Base-by-base conservation (phyloP, 805 yeast genomes). In the Helenozyma rhizophorensis region DNA sequence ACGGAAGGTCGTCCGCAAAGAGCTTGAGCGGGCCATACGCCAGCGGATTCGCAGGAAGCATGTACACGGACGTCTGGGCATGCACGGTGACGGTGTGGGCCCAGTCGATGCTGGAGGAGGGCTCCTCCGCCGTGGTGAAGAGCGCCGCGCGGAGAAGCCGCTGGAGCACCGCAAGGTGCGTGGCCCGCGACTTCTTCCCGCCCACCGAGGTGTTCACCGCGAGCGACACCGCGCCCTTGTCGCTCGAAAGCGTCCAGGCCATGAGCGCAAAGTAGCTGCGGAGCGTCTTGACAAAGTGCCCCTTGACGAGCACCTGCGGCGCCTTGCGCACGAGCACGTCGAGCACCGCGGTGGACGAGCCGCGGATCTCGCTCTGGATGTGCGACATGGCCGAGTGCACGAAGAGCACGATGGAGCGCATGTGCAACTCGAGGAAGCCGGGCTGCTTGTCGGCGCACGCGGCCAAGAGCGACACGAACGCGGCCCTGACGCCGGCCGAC, bases 341-440 rank as follows among this genome's bases (percentile, higher is more conserved):
- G 16, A 89, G 60, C 46, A 83, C 84, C 37, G 71, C 74, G 0
- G 90, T 75, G 2, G 95, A 77, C 39, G 84, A 88, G 27, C 76
- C 74, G 34, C 96, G 72, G 17, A 93, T 78, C 4, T 76, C 78
- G 1, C 87, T 79, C 19, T 73, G 73, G 25, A 93, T 83, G 54
- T 93, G 97, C 12, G 97, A 83, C 96, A 93, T 90, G 3, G 96
- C 94, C 32, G 90, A 81, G 46, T 83, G 83, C 12, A 90, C 68
- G 54, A 83, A 89, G 19, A 90, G 67, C n/a, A 83, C 70, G 34
- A 83, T 51, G 14, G 66, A 59, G 40, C 77, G 61, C 49, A 78
- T 63, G 62, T 83, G 86, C 16, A 83, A 55, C 35, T 73, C 75
- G 39, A 83, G 58, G 17, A 83, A 62, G 4, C 76, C 74, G 0